These are phyloP conservation scores for Ascochyta viciae-villosae DNA, from an alignment of 2,329 filamentous ascomycete species.

Conservation along the genomic window DNA sequence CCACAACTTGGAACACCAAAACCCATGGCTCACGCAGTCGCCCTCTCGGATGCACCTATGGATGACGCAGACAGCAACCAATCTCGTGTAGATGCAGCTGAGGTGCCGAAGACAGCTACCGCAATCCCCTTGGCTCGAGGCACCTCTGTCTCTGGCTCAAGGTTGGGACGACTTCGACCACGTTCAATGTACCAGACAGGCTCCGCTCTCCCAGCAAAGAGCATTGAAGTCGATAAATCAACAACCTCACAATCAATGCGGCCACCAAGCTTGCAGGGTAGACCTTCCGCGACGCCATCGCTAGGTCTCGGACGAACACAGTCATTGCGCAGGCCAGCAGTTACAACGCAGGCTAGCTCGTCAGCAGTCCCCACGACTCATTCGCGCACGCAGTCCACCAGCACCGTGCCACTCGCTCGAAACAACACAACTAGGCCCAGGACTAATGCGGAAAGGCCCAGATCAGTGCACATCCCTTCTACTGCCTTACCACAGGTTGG, in stretches of 20 bases:
- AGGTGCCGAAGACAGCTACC: background rate
- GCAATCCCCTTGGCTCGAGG: slow-evolving; percentile 11
- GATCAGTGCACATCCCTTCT: slow-evolving; percentile 30
- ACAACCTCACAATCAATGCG: slow-evolving; percentile 23
- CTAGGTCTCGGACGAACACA: slow-evolving; percentile 34
- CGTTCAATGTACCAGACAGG: slow-evolving; percentile 42
- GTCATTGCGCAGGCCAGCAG: slow-evolving; percentile 39
- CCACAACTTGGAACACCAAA: slow-evolving; percentile 43
- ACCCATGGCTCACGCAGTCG: slow-evolving; percentile 9
- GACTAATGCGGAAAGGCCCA: slow-evolving; percentile 30
- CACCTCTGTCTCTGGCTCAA: slow-evolving; percentile 11
- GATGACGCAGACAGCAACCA: background rate
- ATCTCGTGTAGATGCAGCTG: background rate
- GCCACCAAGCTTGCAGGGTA: slow-evolving; percentile 27
- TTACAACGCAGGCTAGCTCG: slow-evolving; percentile 25
- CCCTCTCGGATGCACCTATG: background rate
- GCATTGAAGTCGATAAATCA: slow-evolving; percentile 14
- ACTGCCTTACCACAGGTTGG: slow-evolving; percentile 14
- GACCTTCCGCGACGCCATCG: slow-evolving; percentile 24
- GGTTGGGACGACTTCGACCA: slow-evolving; percentile 34
- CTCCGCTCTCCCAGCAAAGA: slow-evolving; percentile 15
- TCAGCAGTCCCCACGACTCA: slow-evolving; percentile 23
- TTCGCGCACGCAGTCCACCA: slow-evolving; percentile 38
- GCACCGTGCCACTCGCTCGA: slow-evolving; percentile 16
- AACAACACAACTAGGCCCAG: slow-evolving; percentile 25